These are phyloP conservation scores for Lophium mytilinum DNA, from an alignment of 495 filamentous ascomycete species.

Conservation along the genomic window DNA sequence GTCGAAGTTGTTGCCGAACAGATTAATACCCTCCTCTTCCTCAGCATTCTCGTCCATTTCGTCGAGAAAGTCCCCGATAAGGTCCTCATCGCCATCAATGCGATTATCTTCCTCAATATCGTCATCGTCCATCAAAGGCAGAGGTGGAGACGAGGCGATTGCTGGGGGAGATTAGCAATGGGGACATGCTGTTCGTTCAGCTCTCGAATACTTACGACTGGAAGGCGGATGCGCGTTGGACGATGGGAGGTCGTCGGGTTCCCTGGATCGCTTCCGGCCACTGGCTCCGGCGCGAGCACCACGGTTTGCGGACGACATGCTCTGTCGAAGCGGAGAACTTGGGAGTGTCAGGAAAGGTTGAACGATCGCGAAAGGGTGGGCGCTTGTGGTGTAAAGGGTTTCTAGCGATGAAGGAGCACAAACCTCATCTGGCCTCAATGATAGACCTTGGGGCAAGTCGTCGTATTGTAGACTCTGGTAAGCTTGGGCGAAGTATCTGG, in stretches of 20 bases:
- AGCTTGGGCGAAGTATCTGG: background rate
- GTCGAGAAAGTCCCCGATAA: constrained; percentile 68
- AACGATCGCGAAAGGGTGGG: background rate
- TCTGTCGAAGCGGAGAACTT: constrained; percentile 76
- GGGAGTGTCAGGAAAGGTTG: constrained; percentile 2
- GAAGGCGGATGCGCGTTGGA: constrained; percentile 61
- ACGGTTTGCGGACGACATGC: constrained; percentile 80
- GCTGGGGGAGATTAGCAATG: constrained; percentile 21
- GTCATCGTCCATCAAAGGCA: constrained; percentile 52
- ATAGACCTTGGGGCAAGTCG: too few relatives aligned
- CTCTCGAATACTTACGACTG: constrained; percentile 48
- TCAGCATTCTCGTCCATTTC: constrained; percentile 95
- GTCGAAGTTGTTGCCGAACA: constrained; percentile 87
- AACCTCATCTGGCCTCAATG: background rate
- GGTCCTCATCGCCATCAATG: constrained; percentile 60
- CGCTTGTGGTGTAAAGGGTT: background rate
- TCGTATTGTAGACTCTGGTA: too few relatives aligned
- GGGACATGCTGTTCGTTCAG: constrained; percentile 30
- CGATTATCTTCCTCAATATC: constrained; percentile 63
- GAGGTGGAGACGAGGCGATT: constrained; percentile 46
- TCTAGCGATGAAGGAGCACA: background rate
- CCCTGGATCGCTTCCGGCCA: constrained; percentile 75
- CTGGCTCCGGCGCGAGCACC: constrained; percentile 46
- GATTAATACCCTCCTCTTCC: constrained; percentile 86
- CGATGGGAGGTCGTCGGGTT: constrained; percentile 60